Percentiles rank a stretch among this genome's conserved stretches.
phyloP scores from a whole-genome alignment of 1,139 yeast genomes.

The Suzukiozyma palmioleophila region DNA sequence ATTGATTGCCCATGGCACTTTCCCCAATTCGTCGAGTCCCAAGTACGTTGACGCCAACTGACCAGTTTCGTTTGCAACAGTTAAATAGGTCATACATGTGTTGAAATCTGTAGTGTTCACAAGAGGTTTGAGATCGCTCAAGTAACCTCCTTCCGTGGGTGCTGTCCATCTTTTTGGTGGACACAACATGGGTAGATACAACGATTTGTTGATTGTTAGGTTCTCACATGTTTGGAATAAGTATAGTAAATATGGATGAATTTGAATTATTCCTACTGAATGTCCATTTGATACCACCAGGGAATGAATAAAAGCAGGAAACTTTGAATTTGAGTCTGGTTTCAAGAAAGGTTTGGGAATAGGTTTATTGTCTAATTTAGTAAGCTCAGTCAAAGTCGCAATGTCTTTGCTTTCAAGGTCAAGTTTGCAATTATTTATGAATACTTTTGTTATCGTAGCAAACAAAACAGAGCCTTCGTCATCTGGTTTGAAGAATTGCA shows the following conservation, averaged over 20 bases:
- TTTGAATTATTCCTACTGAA: conserved; percentile 16
- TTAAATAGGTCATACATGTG: conserved; percentile 18
- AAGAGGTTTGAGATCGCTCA: conserved; percentile 22
- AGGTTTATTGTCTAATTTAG: conserved; percentile 8
- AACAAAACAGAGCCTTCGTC: conserved; percentile 21
- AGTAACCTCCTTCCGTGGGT: conserved; percentile 34
- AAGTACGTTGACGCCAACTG: conserved; percentile 29
- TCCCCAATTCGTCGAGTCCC: conserved; percentile 28
- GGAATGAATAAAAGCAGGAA: conserved; percentile 10
- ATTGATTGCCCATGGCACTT: conserved; percentile 37
- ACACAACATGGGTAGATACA: conserved; percentile 33
- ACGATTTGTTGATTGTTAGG: conserved; percentile 7
- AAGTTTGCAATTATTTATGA: conserved; percentile 20
- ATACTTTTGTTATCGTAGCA: conserved; percentile 16
- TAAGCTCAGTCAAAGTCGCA: conserved; percentile 2
- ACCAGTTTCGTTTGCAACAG: conserved; percentile 27
- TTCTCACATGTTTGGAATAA: conserved; percentile 10
- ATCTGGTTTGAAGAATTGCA: conserved; percentile 12
- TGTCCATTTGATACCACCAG: conserved; percentile 4
- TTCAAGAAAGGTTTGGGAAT: conserved; percentile 1
- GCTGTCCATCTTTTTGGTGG: conserved; percentile 37
- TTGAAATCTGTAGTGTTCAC: conserved; percentile 18
- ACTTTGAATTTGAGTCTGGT: conserved; percentile 6
- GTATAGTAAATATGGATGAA: conserved; percentile 23
- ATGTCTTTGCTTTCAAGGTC: conserved; percentile 9